A percentile compares a stretch with the other conserved stretches of the same genome.
phyloP scores from a whole-genome alignment of 2,329 filamentous ascomycete species.

The Paecilomyces formosus region DNA sequence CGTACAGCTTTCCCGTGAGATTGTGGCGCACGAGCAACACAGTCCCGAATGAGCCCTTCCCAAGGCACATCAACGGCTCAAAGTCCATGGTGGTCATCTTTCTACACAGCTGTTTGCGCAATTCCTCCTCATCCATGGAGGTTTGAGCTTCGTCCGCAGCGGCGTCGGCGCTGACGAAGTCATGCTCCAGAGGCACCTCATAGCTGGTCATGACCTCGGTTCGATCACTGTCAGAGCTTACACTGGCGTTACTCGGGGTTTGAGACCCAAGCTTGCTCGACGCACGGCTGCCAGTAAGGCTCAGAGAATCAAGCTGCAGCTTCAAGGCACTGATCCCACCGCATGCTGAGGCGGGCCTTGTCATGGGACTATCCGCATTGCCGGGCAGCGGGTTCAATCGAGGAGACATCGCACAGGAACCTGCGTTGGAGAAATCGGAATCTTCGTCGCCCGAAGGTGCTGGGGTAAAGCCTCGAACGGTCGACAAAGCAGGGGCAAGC shows the following conservation, averaged over 20 bases:
- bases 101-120: slow-evolving; percentile 48
- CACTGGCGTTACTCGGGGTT: slow-evolving; percentile 51
- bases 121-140: slow-evolving; percentile 48
- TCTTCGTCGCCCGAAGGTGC: slow-evolving; percentile 39
- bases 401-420: slow-evolving; percentile 26
- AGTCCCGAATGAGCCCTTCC: slow-evolving; percentile 93
- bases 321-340: slow-evolving; percentile 79
- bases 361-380: slow-evolving; percentile 37
- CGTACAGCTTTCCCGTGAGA: slow-evolving; percentile 79
- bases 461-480: slow-evolving; percentile 38
- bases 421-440: slow-evolving; percentile 35
- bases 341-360: slow-evolving; percentile 41
- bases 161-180: slow-evolving; percentile 65
- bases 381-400: slow-evolving; percentile 18
- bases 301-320: slow-evolving; percentile 71
- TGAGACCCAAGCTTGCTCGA: slow-evolving; percentile 40
- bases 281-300: slow-evolving; percentile 54
- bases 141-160: slow-evolving; percentile 31
- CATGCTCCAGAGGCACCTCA: slow-evolving; percentile 74
- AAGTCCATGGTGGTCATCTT: slow-evolving; percentile 95
- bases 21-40: slow-evolving; percentile 89
- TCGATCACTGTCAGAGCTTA: slow-evolving; percentile 54
- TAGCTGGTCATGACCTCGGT: slow-evolving; percentile 74
- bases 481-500: slow-evolving; percentile 28
- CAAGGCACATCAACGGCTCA: slow-evolving; percentile 80